Evolutionary conservation across 2,329 filamentous ascomycete genomes (phyloP), one percentile per base, ranked within the genome.

Genomic region (Ophiostoma angusticollis): DNA sequence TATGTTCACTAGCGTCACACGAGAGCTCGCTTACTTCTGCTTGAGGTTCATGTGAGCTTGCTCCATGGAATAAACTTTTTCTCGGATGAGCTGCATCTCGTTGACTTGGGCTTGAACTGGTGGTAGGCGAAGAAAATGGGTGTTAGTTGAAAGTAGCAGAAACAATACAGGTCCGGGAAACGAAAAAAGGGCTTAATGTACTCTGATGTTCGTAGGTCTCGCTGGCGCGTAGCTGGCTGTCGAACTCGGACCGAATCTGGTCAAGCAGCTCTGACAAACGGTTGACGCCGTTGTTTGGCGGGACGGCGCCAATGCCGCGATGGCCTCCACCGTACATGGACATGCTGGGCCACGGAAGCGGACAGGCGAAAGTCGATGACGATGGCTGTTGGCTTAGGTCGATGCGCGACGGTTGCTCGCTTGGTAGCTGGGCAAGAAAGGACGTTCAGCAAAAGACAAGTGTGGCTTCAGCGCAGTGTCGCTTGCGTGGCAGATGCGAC

Each of bases 1-100:
- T n/a, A n/a, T n/a, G n/a, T n/a, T n/a, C n/a, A n/a, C 3, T 23
- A 25, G 27, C 9, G n/a, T 27, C 3, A 31, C n/a, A 9, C 5
- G 11, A n/a, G 18, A 6, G 18, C 12, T 21, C 6, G 63, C 80
- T 57, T 68, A 96, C 89, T 95, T 93, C 60, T 79, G 72, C 67
- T 96, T 96, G 54, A 95, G 77, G 38, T 74, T 76, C 52, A 89
- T 72, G 54, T 96, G 91, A 35, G 80, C 76, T 57, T 93, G 86
- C 60, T 98, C 91, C 59, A 98, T 77, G 51, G 84, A 76, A 55
- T 85, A 95, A 44, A 98, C 84, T 62, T 94, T 95, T 56, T 87
- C 81, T 47, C 87, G 74, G 35, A 98, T 85, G 54, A 94, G 74
- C 57, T 94, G 84, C 72, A 96, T 91, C 63, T 98, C 91, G 54